A percentile compares a stretch with the other conserved stretches of the same genome.
Evolutionary conservation across 23 red algal genomes (phyloP).

Genomic region (Gracilaria caudata): DNA sequence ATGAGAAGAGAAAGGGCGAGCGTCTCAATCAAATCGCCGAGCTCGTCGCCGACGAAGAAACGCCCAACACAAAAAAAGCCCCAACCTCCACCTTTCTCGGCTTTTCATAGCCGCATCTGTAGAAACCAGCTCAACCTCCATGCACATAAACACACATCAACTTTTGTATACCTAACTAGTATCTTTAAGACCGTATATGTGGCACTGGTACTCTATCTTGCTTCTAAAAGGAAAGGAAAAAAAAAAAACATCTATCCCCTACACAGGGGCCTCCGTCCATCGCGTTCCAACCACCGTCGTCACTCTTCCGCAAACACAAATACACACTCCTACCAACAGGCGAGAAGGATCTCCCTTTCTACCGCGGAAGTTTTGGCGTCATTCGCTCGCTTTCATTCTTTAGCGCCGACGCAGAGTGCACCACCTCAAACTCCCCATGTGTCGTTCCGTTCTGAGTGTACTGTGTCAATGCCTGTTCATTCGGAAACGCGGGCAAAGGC

Average conservation of each 20-base stretch:
- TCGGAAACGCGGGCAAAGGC: conserved; percentile 16
- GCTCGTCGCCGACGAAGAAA: conserved; percentile 52
- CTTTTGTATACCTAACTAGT: conserved; percentile 12
- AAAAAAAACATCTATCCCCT: too few relatives aligned
- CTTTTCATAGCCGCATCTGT: conserved; percentile 18
- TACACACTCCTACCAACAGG: too few relatives aligned
- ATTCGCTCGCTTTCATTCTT: not conserved
- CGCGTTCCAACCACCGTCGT: not conserved
- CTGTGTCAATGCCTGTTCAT: not conserved
- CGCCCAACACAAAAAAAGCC: not conserved
- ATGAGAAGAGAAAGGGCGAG: conserved; percentile 80
- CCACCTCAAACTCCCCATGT: not conserved
- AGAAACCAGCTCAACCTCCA: not conserved
- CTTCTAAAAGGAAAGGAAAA: conserved; percentile 13
- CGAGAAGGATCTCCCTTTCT: not conserved
- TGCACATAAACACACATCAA: not conserved
- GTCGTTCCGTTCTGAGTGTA: not conserved
- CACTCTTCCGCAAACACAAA: not conserved
- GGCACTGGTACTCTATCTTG: conserved; percentile 3
- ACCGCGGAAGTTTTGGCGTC: conserved; percentile 5
- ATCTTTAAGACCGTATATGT: conserved; percentile 5
- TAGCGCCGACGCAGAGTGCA: not conserved
- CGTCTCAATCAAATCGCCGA: conserved; percentile 77
- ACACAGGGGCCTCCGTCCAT: too few relatives aligned
- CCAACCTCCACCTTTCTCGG: conserved; percentile 21